A percentile compares a stretch with the other conserved stretches of the same genome.
Conservation (phyloP, 495 filamentous ascomycete species). For the Penicillium simplicissimum region DNA sequence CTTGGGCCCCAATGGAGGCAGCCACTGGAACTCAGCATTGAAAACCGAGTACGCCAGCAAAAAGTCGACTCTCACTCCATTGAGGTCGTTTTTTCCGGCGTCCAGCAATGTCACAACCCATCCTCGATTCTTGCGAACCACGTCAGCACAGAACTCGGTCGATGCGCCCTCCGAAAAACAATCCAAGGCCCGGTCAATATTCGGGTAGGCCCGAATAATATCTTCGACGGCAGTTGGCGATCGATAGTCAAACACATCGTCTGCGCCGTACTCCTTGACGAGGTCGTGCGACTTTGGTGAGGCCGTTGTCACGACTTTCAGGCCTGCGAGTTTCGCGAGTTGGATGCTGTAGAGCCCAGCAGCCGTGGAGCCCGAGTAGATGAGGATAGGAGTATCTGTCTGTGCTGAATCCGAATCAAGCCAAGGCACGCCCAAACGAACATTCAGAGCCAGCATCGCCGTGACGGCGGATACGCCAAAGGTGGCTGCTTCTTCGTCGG, state of each 20-base stretch:
- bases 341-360: slow-evolving; percentile 10
- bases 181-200: slow-evolving; percentile 22
- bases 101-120: slow-evolving; percentile 24
- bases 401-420: background rate
- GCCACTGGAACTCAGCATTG: slow-evolving; percentile 18
- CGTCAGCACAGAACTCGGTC: slow-evolving; percentile 21
- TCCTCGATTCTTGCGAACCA: slow-evolving; percentile 11
- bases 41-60: slow-evolving; percentile 25
- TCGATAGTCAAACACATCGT: slow-evolving; percentile 37
- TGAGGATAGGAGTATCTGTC: slow-evolving; percentile 6
- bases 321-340: slow-evolving; percentile 8
- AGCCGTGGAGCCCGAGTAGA: slow-evolving; percentile 10
- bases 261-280: slow-evolving; percentile 39
- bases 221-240: slow-evolving; percentile 7
- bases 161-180: slow-evolving; percentile 28
- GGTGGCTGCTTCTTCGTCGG: slow-evolving; percentile 49
- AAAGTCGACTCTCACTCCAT: slow-evolving; percentile 15
- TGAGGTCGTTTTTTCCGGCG: slow-evolving; percentile 9
- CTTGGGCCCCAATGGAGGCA: slow-evolving; percentile 24
- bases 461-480: slow-evolving; percentile 52
- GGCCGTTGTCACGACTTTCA: slow-evolving; percentile 11
- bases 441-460: slow-evolving; percentile 13
- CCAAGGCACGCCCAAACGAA: slow-evolving; percentile 5
- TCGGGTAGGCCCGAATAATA: slow-evolving; percentile 18
- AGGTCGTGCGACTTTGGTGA: slow-evolving; percentile 30